These are phyloP conservation scores for Didymella sp. DNA, from an alignment of 2,329 filamentous ascomycete genomes.

Conservation along the genomic window DNA sequence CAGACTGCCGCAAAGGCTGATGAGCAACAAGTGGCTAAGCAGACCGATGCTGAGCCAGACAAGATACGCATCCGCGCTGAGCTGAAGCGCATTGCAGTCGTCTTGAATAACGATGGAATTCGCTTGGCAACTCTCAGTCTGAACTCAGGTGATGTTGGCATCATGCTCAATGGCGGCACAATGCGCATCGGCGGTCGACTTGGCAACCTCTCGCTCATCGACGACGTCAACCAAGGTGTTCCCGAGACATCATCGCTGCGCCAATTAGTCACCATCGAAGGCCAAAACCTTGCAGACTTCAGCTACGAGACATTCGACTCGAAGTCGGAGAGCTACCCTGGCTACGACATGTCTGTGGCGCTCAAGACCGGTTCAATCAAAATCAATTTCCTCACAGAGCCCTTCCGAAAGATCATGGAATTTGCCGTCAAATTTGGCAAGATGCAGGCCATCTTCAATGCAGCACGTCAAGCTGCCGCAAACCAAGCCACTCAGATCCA, in stretches of 20 bases:
- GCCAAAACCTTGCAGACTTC: conserved; percentile 94
- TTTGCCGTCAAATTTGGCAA: conserved; percentile 99
- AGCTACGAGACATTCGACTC: conserved; percentile 95
- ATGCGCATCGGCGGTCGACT: conserved; percentile 88
- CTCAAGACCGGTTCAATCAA: conserved; percentile 94
- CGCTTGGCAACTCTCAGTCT: conserved; percentile 90
- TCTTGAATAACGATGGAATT: conserved; percentile 97
- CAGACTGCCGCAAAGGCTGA: conserved; percentile 41
- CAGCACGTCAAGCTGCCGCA: conserved; percentile 90
- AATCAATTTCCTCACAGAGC: conserved; percentile 95
- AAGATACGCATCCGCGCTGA: conserved; percentile 95
- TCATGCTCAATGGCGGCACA: conserved; percentile 83
- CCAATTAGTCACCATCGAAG: conserved; percentile 91
- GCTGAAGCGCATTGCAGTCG: conserved; percentile 89
- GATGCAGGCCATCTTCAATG: conserved; percentile 99
- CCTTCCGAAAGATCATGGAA: conserved; percentile 96
- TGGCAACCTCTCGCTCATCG: conserved; percentile 85
- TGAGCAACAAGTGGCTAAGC: conserved; percentile 49
- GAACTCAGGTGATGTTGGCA: conserved; percentile 87
- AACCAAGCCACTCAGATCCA: conserved; percentile 94
- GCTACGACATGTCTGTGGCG: conserved; percentile 91
- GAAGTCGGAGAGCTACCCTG: conserved; percentile 78
- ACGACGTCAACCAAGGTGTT: conserved; percentile 92
- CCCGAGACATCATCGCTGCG: conserved; percentile 80
- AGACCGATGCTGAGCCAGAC: conserved; percentile 59